phyloP scores from a whole-genome alignment of 768 basidiomycete genomes.

The Gelatoporia subvermispora region DNA sequence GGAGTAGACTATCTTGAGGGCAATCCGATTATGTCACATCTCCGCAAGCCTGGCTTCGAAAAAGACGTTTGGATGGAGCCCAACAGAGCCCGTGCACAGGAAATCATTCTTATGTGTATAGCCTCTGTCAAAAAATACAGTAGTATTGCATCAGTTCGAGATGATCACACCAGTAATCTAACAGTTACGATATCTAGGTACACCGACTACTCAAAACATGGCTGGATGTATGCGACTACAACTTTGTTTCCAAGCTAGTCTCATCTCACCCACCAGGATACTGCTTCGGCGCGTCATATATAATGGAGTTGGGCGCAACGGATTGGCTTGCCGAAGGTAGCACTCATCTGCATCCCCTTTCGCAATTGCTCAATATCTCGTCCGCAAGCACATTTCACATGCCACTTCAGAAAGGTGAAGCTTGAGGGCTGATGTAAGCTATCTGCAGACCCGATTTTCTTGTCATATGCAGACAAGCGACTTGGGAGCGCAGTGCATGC shows the following conservation, averaged over 20 bases:
- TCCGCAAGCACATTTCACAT: conserved; percentile 44
- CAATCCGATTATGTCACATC: conserved; percentile 41
- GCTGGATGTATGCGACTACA: conserved; percentile 9
- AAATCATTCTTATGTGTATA: conserved; percentile 46
- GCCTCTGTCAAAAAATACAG: conserved; percentile 43
- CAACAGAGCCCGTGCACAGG: conserved; percentile 28
- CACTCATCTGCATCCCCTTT: background rate
- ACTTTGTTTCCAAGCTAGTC: too few relatives aligned
- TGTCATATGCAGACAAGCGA: conserved; percentile 48
- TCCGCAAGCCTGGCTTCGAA: conserved; percentile 20
- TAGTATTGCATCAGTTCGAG: too few relatives aligned
- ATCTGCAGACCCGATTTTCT: conserved; percentile 43
- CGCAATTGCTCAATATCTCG: conserved; percentile 53
- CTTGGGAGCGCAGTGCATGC: too few relatives aligned
- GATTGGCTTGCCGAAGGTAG: conserved; percentile 45
- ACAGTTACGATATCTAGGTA: too few relatives aligned
- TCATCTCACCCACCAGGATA: too few relatives aligned
- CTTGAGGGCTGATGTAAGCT: conserved; percentile 3
- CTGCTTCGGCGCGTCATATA: conserved; percentile 54
- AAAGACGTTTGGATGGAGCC: background rate
- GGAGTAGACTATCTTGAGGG: conserved; percentile 65
- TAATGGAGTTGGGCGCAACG: conserved; percentile 40
- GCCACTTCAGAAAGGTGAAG: conserved; percentile 42
- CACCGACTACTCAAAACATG: conserved; percentile 11
- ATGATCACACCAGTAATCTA: too few relatives aligned